These are phyloP conservation scores for Chytriomyces sp. DNA, from an alignment of 192 early-diverging fungal species.

Conservation along the genomic window DNA sequence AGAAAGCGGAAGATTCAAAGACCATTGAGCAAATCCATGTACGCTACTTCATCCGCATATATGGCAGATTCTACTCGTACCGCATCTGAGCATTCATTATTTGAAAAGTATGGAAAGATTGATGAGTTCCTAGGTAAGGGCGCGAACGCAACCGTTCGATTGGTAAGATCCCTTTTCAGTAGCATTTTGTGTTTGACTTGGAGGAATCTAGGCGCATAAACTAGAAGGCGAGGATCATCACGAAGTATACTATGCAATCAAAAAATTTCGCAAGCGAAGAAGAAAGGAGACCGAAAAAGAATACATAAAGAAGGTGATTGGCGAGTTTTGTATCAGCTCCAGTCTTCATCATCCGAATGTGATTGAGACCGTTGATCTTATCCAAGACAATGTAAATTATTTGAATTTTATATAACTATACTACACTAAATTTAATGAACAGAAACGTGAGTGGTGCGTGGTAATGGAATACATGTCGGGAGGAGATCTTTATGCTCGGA, in stretches of 20 bases:
- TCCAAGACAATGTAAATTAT: constrained; percentile 75
- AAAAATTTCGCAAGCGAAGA: constrained; percentile 89
- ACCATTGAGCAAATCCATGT: not conserved
- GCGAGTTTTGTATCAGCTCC: constrained; percentile 94
- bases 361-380: constrained; percentile 90
- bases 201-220: constrained; percentile 47
- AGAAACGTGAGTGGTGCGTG: constrained; percentile 51
- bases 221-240: constrained; percentile 23
- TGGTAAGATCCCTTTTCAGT: constrained; percentile 38
- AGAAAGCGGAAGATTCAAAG: not conserved
- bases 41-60: not conserved
- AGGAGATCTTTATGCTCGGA: constrained; percentile 51
- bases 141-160: constrained; percentile 50
- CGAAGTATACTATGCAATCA: constrained; percentile 76
- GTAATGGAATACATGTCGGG: constrained; percentile 64
- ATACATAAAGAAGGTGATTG: constrained; percentile 93
- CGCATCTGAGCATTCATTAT: constrained; percentile 38
- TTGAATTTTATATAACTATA: constrained; percentile 7
- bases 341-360: constrained; percentile 89
- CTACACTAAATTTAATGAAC: not conserved
- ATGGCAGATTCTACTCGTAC: not conserved
- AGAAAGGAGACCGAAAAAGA: constrained; percentile 86
- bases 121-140: constrained; percentile 57
- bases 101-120: constrained; percentile 54
- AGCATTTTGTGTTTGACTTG: constrained; percentile 8